Conservation (phyloP, 1,284 basidiomycete species). For the Melampsora americana region DNA sequence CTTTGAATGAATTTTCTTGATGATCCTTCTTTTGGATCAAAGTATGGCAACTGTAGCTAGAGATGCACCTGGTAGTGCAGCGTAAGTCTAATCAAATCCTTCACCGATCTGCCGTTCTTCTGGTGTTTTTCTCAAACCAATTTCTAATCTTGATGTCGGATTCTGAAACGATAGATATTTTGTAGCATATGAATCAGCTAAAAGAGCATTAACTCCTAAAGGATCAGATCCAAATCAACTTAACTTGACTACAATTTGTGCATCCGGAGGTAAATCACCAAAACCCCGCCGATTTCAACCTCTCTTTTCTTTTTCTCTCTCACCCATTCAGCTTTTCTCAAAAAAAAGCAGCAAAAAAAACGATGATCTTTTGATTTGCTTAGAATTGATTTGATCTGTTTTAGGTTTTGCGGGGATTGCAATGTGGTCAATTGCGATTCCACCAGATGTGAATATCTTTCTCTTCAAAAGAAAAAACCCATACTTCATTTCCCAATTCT, state of each 20-base stretch:
- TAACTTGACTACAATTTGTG: constrained; percentile 79
- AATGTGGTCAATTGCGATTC: constrained; percentile 95
- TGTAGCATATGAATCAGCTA: constrained; percentile 90
- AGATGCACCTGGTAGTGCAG: constrained; percentile 94
- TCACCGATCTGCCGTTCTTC: too few relatives aligned
- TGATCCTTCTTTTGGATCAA: too few relatives aligned
- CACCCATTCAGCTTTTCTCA: background rate
- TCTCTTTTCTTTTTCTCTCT: background rate
- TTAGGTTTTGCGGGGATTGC: constrained; percentile 80
- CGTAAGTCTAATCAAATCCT: constrained; percentile 65
- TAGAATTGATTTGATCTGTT: too few relatives aligned
- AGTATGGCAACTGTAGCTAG: constrained; percentile 74
- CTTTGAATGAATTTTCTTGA: too few relatives aligned
- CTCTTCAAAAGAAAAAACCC: too few relatives aligned
- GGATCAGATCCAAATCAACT: constrained; percentile 73
- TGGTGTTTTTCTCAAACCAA: constrained; percentile 16
- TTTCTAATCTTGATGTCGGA: background rate
- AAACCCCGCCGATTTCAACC: too few relatives aligned
- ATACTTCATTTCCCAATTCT: background rate
- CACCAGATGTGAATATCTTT: constrained; percentile 76
- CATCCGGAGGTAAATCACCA: constrained; percentile 70
- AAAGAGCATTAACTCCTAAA: constrained; percentile 78
- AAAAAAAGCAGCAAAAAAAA: background rate
- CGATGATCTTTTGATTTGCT: background rate
- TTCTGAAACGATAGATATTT: constrained; percentile 87